Conservation (phyloP, 139 green algal species). For the Tetradesmus lagerheimii region DNA sequence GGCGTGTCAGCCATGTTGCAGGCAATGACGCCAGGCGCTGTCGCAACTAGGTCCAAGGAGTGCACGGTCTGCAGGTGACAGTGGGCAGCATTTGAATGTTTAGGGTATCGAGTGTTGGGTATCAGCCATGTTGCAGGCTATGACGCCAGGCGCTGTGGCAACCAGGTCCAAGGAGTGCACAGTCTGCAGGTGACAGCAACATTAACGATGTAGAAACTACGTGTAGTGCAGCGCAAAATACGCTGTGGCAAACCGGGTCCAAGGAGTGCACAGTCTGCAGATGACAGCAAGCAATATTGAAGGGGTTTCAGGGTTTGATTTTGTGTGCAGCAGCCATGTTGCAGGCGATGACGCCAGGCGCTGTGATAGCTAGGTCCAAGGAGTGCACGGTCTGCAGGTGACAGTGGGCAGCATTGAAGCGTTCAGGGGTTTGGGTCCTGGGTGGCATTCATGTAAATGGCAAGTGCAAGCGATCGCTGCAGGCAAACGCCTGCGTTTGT, state of each 20-base stretch:
- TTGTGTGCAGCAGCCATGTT: neutral
- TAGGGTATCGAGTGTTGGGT: too few species aligned
- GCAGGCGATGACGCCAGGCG: constrained; percentile 89
- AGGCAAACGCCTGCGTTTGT: neutral
- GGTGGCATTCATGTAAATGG: too few species aligned
- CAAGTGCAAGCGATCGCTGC: too few species aligned
- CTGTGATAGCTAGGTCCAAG: constrained; percentile 88
- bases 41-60: constrained; percentile 91
- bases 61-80: constrained; percentile 71
- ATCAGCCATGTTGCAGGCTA: constrained; percentile 95
- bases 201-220: too few species aligned
- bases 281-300: neutral
- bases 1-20: constrained; percentile 93
- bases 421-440: too few species aligned
- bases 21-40: constrained; percentile 84
- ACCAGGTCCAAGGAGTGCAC: constrained; percentile 95
- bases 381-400: constrained; percentile 77
- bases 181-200: constrained; percentile 52
- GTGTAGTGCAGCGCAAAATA: too few species aligned
- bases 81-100: too few species aligned
- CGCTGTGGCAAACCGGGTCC: constrained; percentile 86
- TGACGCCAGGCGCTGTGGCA: constrained; percentile 79
- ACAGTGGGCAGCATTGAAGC: too few species aligned
- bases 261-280: constrained; percentile 84
- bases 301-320: neutral